Percentiles rank a stretch among this genome's conserved stretches.
Conservation (phyloP, 768 basidiomycete genomes). For the Tricholoma hemisulphureum region DNA sequence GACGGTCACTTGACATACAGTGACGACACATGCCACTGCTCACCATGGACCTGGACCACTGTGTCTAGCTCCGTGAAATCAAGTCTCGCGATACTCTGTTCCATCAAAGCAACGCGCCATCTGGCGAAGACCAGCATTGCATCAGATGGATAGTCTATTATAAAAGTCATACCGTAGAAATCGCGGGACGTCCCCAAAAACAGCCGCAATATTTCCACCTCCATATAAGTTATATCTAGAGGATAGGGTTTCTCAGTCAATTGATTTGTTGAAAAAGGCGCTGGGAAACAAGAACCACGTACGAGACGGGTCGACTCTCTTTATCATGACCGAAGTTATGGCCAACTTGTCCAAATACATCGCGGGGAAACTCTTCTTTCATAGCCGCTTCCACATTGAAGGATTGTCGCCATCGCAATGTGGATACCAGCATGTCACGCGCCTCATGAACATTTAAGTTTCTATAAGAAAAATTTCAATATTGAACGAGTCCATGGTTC, state of each 20-base stretch:
- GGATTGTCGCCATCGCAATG: slow-evolving; percentile 68
- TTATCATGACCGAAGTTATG: slow-evolving; percentile 70
- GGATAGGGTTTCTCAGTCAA: neutral
- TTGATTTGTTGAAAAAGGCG: neutral
- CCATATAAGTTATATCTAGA: slow-evolving; percentile 79
- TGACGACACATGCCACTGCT: slow-evolving; percentile 9
- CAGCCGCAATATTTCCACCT: slow-evolving; percentile 59
- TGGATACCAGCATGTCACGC: slow-evolving; percentile 62
- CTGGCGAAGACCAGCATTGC: slow-evolving; percentile 1
- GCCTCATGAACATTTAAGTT: slow-evolving; percentile 55
- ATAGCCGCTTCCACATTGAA: slow-evolving; percentile 61
- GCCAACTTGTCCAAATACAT: slow-evolving; percentile 64
- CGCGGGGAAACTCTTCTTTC: slow-evolving; percentile 60
- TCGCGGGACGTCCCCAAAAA: slow-evolving; percentile 74
- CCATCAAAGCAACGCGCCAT: slow-evolving; percentile 81
- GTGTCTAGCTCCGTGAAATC: slow-evolving; percentile 76
- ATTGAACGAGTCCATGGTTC: neutral
- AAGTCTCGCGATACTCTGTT: slow-evolving; percentile 56
- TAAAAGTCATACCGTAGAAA: slow-evolving; percentile 60
- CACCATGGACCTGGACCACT: slow-evolving; percentile 72
- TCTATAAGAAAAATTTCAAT: slow-evolving; percentile 30
- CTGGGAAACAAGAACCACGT: slow-evolving; percentile 22
- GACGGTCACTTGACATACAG: neutral
- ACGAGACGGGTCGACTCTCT: slow-evolving; percentile 67
- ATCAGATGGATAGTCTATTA: neutral